Evolutionary conservation across 495 filamentous ascomycete species (phyloP), one percentile per base, ranked within the genome.

Genomic region (Pseudomonodictys pantanalensis): DNA sequence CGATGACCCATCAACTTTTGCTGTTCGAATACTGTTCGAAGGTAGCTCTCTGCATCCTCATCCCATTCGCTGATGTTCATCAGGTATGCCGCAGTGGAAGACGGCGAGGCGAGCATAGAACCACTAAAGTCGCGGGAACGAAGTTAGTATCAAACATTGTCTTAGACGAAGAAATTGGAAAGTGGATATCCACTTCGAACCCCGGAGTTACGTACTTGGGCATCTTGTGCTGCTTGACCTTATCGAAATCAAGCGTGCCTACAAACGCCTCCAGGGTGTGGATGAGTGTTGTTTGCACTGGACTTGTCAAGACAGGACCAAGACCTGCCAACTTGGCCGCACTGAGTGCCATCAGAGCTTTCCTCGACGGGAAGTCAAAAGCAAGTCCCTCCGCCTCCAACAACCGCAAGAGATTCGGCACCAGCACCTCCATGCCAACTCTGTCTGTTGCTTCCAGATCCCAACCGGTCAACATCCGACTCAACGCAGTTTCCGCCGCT

Each of bases 201-300:
- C n/a, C n/a, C n/a, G n/a, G n/a, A n/a, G n/a, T n/a, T n/a, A n/a
- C n/a, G n/a, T n/a, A n/a, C n/a, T 67, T 65, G 18, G 71, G 59
- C 51, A 62, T 68, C 52, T 72, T 74, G 43, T 79, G 75, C n/a
- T 79, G 75, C 2, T 56, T 66, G 10, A 81, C 66, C 28, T 64
- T 70, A 44, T 77, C 67, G 52, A 81, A 78, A 38, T 77, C 69
- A 10, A 79, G 51, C 12, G 68, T 68, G 10, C 75, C 78, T 3
- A 76, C 69, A 41, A 79, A 77, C 2, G 77, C 73, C 46, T 81
- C 78, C 3, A 81, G 62, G 1, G 77, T 79, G 49, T 81, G 76
- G n/a, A 77, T 54, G 1, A 70, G 58, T 0, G 76, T 73, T 0
- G 65, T 66, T 26, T 66, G 67, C 10, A 64, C 28, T 9, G 58